phyloP scores from a whole-genome alignment of 2,329 filamentous ascomycete species.

The Ophiostoma quercus region DNA sequence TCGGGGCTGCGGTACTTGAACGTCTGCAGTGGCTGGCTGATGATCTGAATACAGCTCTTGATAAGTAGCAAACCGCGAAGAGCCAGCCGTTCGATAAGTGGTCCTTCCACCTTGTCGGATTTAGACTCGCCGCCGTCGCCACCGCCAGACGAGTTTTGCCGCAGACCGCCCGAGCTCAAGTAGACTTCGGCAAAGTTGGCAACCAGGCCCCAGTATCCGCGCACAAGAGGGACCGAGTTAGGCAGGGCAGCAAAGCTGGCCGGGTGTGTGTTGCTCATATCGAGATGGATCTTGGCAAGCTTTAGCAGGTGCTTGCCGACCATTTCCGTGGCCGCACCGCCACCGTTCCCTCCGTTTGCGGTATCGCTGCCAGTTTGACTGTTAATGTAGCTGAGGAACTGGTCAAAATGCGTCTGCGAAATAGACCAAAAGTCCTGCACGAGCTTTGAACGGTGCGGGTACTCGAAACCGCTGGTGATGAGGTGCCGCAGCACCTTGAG shows the following conservation, averaged over 20 bases:
- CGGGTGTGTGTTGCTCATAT: constrained; percentile 74
- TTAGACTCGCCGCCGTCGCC: constrained; percentile 37
- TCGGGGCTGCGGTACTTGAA: constrained; percentile 77
- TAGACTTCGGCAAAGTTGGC: constrained; percentile 71
- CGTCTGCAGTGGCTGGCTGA: constrained; percentile 71
- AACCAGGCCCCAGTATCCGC: constrained; percentile 80
- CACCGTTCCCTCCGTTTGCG: background rate
- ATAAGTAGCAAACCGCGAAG: constrained; percentile 79
- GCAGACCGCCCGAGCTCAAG: constrained; percentile 55
- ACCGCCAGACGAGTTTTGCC: constrained; percentile 37
- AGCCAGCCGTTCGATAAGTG: constrained; percentile 70
- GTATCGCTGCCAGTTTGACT: constrained; percentile 37
- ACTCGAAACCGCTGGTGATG: constrained; percentile 74
- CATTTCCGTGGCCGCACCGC: constrained; percentile 42
- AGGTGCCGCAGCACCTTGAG: constrained; percentile 78
- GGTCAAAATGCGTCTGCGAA: constrained; percentile 70
- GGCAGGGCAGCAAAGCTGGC: constrained; percentile 79
- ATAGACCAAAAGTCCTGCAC: constrained; percentile 77
- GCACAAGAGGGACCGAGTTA: constrained; percentile 69
- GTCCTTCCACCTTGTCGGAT: constrained; percentile 48
- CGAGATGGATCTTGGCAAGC: constrained; percentile 83
- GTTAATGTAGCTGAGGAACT: constrained; percentile 62
- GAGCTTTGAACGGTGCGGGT: constrained; percentile 70
- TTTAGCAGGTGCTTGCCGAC: constrained; percentile 86
- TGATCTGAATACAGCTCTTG: constrained; percentile 77